Evolutionary conservation across 495 filamentous ascomycete genomes (phyloP).

Genomic region (Clavariopsis aquatica): DNA sequence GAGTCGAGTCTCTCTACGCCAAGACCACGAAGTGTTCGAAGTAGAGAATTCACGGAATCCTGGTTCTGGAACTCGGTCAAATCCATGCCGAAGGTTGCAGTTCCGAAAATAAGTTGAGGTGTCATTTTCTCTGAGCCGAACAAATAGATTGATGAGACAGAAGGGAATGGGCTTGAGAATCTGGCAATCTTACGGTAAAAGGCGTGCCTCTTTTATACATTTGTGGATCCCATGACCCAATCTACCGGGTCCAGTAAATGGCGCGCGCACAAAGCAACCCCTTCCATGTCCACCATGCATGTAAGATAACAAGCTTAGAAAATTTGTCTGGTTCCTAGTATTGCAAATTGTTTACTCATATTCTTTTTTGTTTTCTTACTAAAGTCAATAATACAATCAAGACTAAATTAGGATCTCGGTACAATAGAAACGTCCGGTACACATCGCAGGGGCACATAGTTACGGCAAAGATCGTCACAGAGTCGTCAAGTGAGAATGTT

Average conservation of each 20-base stretch:
- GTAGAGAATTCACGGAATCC: background rate
- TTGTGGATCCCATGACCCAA: slow-evolving; percentile 4
- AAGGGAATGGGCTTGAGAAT: slow-evolving; percentile 7
- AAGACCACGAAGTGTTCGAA: slow-evolving; percentile 19
- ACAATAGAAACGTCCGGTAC: slow-evolving; percentile 2
- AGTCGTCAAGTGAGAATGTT: no score
- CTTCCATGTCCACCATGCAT: slow-evolving; percentile 2
- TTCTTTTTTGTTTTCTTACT: slow-evolving; percentile 2
- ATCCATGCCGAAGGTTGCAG: slow-evolving; percentile 16
- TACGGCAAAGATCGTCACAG: slow-evolving; percentile 1
- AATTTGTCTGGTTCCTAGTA: no score
- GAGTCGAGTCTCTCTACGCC: slow-evolving; percentile 49
- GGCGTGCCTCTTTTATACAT: slow-evolving; percentile 9
- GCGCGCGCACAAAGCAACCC: slow-evolving; percentile 4
- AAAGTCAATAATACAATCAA: slow-evolving; percentile 8
- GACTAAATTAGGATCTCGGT: slow-evolving; percentile 4
- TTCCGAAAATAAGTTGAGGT: slow-evolving; percentile 14
- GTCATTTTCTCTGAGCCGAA: slow-evolving; percentile 8
- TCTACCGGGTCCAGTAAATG: slow-evolving; percentile 9
- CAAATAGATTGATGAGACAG: slow-evolving; percentile 7
- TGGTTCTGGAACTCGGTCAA: background rate
- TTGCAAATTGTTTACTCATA: slow-evolving; percentile 6
- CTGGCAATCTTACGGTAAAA: slow-evolving; percentile 9
- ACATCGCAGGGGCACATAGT: slow-evolving; percentile 3
- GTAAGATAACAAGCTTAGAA: slow-evolving; percentile 8